A percentile compares a stretch with the other conserved stretches of the same genome.
phyloP scores from a whole-genome alignment of 2,329 filamentous ascomycete genomes.

The Diaporthe citriasiana region DNA sequence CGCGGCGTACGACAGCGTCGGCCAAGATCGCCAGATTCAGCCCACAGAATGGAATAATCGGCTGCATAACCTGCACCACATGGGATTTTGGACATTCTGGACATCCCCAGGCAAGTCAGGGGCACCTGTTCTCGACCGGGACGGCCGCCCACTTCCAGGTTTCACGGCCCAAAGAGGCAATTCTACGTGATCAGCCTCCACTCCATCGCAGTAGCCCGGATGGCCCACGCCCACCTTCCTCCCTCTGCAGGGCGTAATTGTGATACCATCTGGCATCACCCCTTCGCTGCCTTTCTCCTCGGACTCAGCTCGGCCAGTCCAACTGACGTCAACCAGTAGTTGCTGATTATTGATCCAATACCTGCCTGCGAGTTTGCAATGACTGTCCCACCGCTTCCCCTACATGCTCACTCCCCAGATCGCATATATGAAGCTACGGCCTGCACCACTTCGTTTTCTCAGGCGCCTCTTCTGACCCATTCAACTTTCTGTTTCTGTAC shows the following conservation, averaged over 20 bases:
- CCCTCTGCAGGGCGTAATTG: slow-evolving; percentile 26
- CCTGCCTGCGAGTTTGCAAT: slow-evolving; percentile 34
- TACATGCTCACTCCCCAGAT: neutral
- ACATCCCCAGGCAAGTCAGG: neutral
- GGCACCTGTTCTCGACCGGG: neutral
- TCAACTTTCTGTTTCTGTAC: neutral
- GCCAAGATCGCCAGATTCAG: slow-evolving; percentile 2
- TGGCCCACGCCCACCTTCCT: neutral
- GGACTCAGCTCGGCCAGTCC: neutral
- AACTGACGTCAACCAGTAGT: slow-evolving; percentile 36
- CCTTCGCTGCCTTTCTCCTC: neutral
- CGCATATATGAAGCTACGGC: slow-evolving; percentile 17
- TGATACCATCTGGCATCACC: slow-evolving; percentile 31
- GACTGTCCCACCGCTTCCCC: neutral
- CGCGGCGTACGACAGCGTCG: neutral
- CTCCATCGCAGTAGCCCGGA: slow-evolving; percentile 9
- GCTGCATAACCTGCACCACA: neutral
- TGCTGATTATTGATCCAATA: slow-evolving; percentile 29
- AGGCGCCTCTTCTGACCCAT: neutral
- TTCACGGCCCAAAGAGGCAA: neutral
- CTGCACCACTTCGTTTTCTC: neutral
- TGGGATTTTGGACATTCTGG: neutral
- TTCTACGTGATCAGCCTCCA: neutral
- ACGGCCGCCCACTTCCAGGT: slow-evolving; percentile 7
- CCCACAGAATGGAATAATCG: neutral